Evolutionary conservation across 192 early-diverging fungal species (phyloP).

Genomic region (Polychytrium aggregatum): DNA sequence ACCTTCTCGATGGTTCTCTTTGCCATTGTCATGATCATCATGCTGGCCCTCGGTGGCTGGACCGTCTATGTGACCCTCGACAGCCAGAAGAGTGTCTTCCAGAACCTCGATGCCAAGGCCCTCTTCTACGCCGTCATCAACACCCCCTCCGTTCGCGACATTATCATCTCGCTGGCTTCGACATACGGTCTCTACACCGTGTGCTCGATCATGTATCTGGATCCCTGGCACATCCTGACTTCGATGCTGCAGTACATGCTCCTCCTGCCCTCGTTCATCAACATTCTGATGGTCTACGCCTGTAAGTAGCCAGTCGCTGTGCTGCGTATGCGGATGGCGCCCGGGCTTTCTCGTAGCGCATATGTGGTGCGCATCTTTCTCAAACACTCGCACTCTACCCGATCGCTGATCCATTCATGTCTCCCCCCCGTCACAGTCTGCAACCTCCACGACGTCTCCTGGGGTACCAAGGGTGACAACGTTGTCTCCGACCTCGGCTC

Average conservation of each 20-base stretch:
- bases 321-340: no score
- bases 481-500: conserved; percentile 58
- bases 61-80: conserved; percentile 26
- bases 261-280: conserved; percentile 76
- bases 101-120: conserved; percentile 5
- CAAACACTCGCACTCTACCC: background rate
- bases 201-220: conserved; percentile 67
- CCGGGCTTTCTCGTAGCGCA: no score
- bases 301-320: conserved; percentile 34
- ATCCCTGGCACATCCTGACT: conserved; percentile 88
- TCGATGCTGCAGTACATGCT: conserved; percentile 81
- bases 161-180: conserved; percentile 64
- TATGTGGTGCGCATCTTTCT: no score
- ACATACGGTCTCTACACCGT: conserved; percentile 79
- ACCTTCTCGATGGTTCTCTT: conserved; percentile 67
- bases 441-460: conserved; percentile 90
- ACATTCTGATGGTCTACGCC: conserved; percentile 87
- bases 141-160: conserved; percentile 54
- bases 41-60: conserved; percentile 63
- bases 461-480: conserved; percentile 93
- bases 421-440: conserved; percentile 36
- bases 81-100: conserved; percentile 16
- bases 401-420: background rate
- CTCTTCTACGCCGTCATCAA: conserved; percentile 9
- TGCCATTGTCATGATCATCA: conserved; percentile 74